Base-by-base conservation (phyloP, 106 monocot species). In the Agapanthus africanus region DNA sequence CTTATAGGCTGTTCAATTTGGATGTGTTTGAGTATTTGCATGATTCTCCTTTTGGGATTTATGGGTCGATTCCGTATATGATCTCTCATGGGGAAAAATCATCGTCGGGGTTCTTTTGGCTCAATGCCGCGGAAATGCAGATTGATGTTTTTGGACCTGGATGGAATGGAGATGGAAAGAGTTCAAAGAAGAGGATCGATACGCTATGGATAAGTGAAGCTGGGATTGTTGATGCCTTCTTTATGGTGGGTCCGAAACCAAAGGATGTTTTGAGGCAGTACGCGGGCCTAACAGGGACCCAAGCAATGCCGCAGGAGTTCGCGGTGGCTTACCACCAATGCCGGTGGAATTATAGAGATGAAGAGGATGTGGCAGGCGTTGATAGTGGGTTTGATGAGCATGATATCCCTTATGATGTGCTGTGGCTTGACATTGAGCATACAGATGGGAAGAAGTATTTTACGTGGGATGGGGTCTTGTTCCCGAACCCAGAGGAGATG, bases 371-470 rank as follows among this genome's bases (percentile, higher is more conserved):
- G 61, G 80, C 74, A 2, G 46, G 39, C 19, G 99, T 99, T n/a
- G 99, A 99, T 78, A 71, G 81, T 7, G 83, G 85, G 27, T 99
- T 99, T 64, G 99, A 99, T 67, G 86, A 90, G 70, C 99, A 99
- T 65, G 99, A 99, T 50, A 99, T 99, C 39, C 99, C 99, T 1
- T 99, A 99, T 69, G 93, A 99, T 74, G 99, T 99, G 26, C 74
- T 99, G 19, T 99, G 99, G 99, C 90, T 99, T 13, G 99, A 99
- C 60, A 99, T 99, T 14, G 99, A 99, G 79, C 99, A 99, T 54
- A 85, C 99, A 4, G 90, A 93, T 79, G 87, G 81, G 32, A 99
- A 93, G 73, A 82, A 77, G 64, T 99, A 99, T 74, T 99, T 99
- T 70, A 99, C 99, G 5, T 99, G 93, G 99, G 99, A 99, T 71